Conservation (phyloP, 352 stramenopile genomes). For the Phytophthora tentaculata region DNA sequence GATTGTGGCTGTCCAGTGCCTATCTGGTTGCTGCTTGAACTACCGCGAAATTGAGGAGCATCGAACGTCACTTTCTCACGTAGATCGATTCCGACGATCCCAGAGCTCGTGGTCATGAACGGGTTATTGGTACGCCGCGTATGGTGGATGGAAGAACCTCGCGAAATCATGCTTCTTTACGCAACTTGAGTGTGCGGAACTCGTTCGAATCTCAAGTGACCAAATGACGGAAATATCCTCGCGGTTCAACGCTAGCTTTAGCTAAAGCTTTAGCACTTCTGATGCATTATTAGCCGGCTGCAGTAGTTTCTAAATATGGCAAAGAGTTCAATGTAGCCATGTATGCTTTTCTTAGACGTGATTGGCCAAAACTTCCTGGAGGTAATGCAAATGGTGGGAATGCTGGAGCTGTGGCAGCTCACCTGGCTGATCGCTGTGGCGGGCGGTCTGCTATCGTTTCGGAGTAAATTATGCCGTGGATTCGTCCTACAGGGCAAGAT, state of each 20-base stretch:
- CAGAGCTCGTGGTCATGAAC: slow-evolving; percentile 88
- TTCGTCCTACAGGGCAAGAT: slow-evolving; percentile 55
- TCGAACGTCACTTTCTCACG: slow-evolving; percentile 71
- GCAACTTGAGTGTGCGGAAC: slow-evolving; percentile 3
- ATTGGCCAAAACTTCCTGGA: slow-evolving; percentile 18
- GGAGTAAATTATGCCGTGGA: slow-evolving; percentile 42
- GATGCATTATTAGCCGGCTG: slow-evolving; percentile 18
- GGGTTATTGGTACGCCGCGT: slow-evolving; percentile 71
- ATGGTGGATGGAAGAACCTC: slow-evolving; percentile 78
- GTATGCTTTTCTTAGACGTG: neutral
- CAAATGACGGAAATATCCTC: neutral
- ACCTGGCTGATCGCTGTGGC: slow-evolving; percentile 37
- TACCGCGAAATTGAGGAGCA: slow-evolving; percentile 46
- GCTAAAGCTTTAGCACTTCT: neutral
- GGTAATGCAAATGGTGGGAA: slow-evolving; percentile 19
- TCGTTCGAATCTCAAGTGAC: slow-evolving; percentile 10
- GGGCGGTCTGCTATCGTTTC: slow-evolving; percentile 43
- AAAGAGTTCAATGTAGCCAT: no score
- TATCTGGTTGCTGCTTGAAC: slow-evolving; percentile 44
- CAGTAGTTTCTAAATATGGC: no score
- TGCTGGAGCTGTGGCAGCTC: slow-evolving; percentile 44
- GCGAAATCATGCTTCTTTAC: slow-evolving; percentile 58
- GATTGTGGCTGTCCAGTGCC: slow-evolving; percentile 26
- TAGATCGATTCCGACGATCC: slow-evolving; percentile 84
- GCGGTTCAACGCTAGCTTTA: neutral